Evolutionary conservation across 1,284 basidiomycete species (phyloP), one percentile per base, ranked within the genome.

Genomic region (Moesziomyces parantarcticus): DNA sequence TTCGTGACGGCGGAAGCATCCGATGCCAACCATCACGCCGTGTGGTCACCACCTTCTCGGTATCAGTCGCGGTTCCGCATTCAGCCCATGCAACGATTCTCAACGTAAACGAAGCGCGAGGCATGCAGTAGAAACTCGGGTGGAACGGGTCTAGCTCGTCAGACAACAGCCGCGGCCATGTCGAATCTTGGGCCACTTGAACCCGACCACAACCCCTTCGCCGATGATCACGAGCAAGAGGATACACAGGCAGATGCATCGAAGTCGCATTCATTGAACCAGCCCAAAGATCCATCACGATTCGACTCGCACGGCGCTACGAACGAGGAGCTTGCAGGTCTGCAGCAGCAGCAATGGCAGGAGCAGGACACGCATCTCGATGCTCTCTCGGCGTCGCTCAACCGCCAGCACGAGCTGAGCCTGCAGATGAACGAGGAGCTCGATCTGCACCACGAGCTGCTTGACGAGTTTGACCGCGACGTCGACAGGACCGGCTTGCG

Each of bases 381-480:
- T 44, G 43, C 56, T 7, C 69, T 83, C 13, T 58, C 76, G 9
- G 64, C 73, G 0, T 79, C 77, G 13, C 78, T 83, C 29, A 65
- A 66, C 8, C 75, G 81, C 16, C 81, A 83, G 57, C 79, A 79
- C 46, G 61, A 79, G 29, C 57, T 82, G 39, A 77, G 76, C 21
- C 20, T 83, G 50, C 79, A 75, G 41, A 81, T 83, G 80, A 80
- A 81, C 59, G 78, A 83, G 50, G 81, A 83, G 63, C 70, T 83
- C 18, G 80, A 81, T 29, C 47, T 80, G 22, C 81, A 83, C 36
- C 53, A 73, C 20, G 77, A 77, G 26, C 53, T 83, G 5, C 45
- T 83, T 14, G 53, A 72, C 26, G 77, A 73, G 7, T 58, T 82
- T 20, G 79, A 82, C 34, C 23, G 45, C 13, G 79, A 72, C 48